Evolutionary conservation across 1,284 basidiomycete species (phyloP), one percentile per base, ranked within the genome.

Genomic region (Mixia osmundae): DNA sequence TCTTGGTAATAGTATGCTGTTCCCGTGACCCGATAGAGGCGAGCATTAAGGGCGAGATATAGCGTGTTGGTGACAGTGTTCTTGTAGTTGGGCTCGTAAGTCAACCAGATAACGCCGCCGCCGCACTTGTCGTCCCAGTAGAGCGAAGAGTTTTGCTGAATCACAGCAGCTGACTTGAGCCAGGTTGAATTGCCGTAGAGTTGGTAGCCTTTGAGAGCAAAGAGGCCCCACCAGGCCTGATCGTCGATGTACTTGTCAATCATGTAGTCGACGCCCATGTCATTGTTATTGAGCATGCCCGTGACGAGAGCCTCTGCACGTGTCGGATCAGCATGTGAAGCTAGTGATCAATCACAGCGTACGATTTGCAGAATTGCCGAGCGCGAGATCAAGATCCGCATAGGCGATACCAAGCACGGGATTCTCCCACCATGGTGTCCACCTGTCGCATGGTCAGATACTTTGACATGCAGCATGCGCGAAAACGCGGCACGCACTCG

Each of bases 191-290:
- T 45, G 0, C 33, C 33, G 34, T 45, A 45, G 26, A 37, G 34
- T 29, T 43, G 36, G 21, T 45, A 30, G 11, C 31, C 41, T 3
- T 40, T 39, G 12, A 44, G 25, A 5, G 44, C 44, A 21, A 43
- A 45, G 41, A 45, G 36, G 28, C 28, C 42, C 44, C 44, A 45
- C 44, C 44, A 45, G 11, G 31, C 39, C 31, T 45, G 44, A 26
- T 45, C 44, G 25, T 45, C 44, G 19, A 45, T 37, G 34, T 45
- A 45, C 26, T 43, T 38, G 35, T 45, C 44, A 15, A 45, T 45
- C 38, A 45, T 45, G 33, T 34, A 45, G 7, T 36, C 37, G 16
- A 38, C 20, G 25, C 23, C 25, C n/a, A 10, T 36, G 21, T 38
- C 42, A 19, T 45, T 45, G 11, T 15, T 27, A 31, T 36, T 38